phyloP scores from a whole-genome alignment of 495 filamentous ascomycete species.

The Penicillium atrosanguineum region DNA sequence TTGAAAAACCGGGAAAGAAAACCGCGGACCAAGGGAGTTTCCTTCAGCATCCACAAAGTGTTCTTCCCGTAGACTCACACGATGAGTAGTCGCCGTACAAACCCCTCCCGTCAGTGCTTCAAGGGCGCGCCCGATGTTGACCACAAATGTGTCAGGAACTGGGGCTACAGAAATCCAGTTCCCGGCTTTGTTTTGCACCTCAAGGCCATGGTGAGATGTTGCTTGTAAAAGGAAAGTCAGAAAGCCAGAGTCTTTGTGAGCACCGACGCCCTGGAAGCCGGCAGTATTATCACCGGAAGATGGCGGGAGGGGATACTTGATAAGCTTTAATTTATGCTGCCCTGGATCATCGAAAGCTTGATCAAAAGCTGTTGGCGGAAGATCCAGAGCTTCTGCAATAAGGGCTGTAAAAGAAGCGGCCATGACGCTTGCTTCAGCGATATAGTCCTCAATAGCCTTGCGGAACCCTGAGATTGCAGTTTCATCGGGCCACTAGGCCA shows the following conservation, averaged over 20 bases:
- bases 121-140: conserved; percentile 90
- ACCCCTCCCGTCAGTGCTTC: conserved; percentile 90
- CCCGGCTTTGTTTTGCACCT: conserved; percentile 83
- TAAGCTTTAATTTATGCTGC: conserved; percentile 88
- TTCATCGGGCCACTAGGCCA: conserved; percentile 70
- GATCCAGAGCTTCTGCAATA: conserved; percentile 82
- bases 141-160: conserved; percentile 61
- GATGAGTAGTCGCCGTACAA: conserved; percentile 81
- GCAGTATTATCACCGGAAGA: conserved; percentile 16
- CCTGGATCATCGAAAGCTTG: conserved; percentile 71
- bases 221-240: conserved; percentile 86
- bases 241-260: conserved; percentile 93
- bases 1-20: conserved; percentile 89
- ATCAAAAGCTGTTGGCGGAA: conserved; percentile 70
- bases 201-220: conserved; percentile 72
- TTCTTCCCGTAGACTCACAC: conserved; percentile 51
- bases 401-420: conserved; percentile 76
- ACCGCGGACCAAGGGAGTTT: conserved; percentile 59
- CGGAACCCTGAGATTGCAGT: conserved; percentile 69
- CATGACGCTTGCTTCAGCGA: conserved; percentile 66
- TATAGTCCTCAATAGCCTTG: conserved; percentile 67
- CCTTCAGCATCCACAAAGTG: conserved; percentile 33
- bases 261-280: conserved; percentile 66
- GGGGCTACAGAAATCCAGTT: conserved; percentile 68
- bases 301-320: conserved; percentile 73